phyloP scores from a whole-genome alignment of 2,329 filamentous ascomycete genomes.

The Beauveria sp. region DNA sequence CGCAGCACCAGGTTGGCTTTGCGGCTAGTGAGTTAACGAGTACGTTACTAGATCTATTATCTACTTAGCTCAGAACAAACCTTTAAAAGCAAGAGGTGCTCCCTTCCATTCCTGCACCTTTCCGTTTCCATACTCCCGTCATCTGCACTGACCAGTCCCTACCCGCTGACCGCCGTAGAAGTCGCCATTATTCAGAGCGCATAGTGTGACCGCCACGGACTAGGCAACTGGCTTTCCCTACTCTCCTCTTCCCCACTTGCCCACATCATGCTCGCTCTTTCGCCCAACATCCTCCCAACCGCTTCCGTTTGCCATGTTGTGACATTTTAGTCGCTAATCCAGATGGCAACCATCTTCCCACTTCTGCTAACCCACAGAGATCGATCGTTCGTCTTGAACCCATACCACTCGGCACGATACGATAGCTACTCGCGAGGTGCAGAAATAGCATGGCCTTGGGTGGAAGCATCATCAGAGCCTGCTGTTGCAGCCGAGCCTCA shows the following conservation, averaged over 20 bases:
- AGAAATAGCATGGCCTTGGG: background rate
- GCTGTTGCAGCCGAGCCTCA: background rate
- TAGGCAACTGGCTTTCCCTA: background rate
- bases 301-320: background rate
- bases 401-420: background rate
- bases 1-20: background rate
- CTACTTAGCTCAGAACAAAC: background rate
- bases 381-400: constrained; percentile 5
- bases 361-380: background rate
- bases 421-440: background rate
- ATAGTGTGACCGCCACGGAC: background rate
- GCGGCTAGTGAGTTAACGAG: no score
- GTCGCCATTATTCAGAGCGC: background rate
- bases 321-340: background rate
- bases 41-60: no score
- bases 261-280: background rate
- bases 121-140: background rate
- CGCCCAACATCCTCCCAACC: background rate
- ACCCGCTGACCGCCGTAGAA: background rate
- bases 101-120: background rate
- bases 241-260: background rate
- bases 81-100: background rate
- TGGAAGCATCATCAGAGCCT: background rate
- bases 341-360: background rate
- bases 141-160: background rate